These are phyloP conservation scores for Rugonectria rugulosa DNA, from an alignment of 2,329 filamentous ascomycete genomes.

Conservation along the genomic window DNA sequence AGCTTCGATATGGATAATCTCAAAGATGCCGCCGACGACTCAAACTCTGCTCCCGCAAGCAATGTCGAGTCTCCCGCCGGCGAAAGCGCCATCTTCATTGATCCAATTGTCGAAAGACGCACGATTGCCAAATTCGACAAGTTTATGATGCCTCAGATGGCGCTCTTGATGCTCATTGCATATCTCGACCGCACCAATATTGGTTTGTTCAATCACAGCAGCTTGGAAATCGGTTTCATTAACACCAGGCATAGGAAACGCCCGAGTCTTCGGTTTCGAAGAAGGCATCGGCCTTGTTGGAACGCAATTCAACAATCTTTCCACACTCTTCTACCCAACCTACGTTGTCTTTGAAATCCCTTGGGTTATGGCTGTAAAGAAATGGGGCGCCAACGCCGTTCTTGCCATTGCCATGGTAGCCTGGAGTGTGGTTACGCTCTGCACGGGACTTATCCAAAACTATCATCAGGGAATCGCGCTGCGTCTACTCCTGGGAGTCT, in stretches of 20 bases:
- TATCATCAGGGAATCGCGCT: conserved; percentile 38
- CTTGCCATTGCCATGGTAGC: conserved; percentile 42
- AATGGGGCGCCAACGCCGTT: conserved; percentile 36
- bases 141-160: conserved; percentile 39
- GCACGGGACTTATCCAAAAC: conserved; percentile 41
- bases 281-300: conserved; percentile 41
- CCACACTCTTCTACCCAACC: conserved; percentile 42
- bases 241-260: conserved; percentile 38
- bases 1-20: neutral
- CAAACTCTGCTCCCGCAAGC: neutral
- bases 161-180: conserved; percentile 34
- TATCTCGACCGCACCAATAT: conserved; percentile 41
- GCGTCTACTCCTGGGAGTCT: conserved; percentile 44
- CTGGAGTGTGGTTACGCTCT: conserved; percentile 44
- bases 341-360: conserved; percentile 44
- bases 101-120: conserved; percentile 6
- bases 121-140: conserved; percentile 39
- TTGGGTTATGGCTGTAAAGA: conserved; percentile 43
- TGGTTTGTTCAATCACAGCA: no score
- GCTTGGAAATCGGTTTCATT: neutral
- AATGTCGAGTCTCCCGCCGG: neutral
- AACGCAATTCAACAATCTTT: conserved; percentile 42
- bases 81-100: neutral
- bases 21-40: neutral
- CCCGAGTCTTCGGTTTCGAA: conserved; percentile 44